A percentile compares a stretch with the other conserved stretches of the same genome.
Conservation (phyloP, 2,329 filamentous ascomycete genomes). For the Aspergillus ustus region DNA sequence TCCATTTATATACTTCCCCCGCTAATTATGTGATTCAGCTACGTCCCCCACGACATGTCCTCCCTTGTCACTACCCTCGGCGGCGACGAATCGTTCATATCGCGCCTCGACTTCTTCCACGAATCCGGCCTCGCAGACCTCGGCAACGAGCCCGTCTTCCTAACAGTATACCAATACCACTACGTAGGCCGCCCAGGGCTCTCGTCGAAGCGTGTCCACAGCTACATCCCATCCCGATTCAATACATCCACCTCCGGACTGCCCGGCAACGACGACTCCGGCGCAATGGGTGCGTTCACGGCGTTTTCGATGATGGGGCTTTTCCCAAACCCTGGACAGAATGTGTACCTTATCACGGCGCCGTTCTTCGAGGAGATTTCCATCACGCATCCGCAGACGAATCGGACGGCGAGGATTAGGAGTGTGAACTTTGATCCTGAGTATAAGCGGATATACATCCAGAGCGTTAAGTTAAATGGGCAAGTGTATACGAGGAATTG, state of each 20-base stretch:
- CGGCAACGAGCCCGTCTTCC: slow-evolving; percentile 66
- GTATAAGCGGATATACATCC: slow-evolving; percentile 65
- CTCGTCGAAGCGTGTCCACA: slow-evolving; percentile 58
- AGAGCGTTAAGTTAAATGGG: slow-evolving; percentile 67
- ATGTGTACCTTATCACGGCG: slow-evolving; percentile 70
- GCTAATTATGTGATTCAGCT: slow-evolving; percentile 54
- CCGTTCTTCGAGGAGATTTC: slow-evolving; percentile 68
- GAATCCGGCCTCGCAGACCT: slow-evolving; percentile 67
- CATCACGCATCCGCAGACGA: slow-evolving; percentile 62
- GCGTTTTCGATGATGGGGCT: slow-evolving; percentile 71
- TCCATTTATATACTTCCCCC: slow-evolving; percentile 47
- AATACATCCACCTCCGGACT: slow-evolving; percentile 60
- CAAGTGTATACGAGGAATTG: slow-evolving; percentile 65
- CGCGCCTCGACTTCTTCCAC: slow-evolving; percentile 67
- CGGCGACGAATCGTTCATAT: slow-evolving; percentile 60
- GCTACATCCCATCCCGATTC: slow-evolving; percentile 68
- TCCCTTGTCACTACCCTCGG: slow-evolving; percentile 63
- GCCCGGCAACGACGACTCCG: slow-evolving; percentile 71
- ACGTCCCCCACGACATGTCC: slow-evolving; percentile 58
- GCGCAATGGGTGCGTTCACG: slow-evolving; percentile 70
- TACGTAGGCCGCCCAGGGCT: slow-evolving; percentile 66
- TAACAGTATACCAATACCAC: slow-evolving; percentile 71
- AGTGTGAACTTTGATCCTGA: slow-evolving; percentile 63
- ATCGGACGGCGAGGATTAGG: slow-evolving; percentile 62
- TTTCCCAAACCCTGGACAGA: slow-evolving; percentile 69